A percentile compares a stretch with the other conserved stretches of the same genome.
Conservation (phyloP, 192 early-diverging fungal species). For the Oehlia diaphana region DNA sequence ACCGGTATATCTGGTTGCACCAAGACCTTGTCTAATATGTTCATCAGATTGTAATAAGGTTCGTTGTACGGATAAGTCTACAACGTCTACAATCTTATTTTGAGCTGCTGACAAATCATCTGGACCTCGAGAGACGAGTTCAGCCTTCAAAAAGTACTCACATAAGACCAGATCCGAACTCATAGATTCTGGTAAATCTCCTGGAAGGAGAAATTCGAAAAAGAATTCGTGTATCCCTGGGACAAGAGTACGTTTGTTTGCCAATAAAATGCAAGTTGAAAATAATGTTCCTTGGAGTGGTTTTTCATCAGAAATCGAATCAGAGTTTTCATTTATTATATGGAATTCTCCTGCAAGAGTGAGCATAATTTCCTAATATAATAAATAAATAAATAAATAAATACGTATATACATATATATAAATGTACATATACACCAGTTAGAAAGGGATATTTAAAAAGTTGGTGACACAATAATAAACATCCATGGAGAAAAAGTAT, state of each 20-base stretch:
- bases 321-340: not conserved
- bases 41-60: not conserved
- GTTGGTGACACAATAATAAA: not conserved
- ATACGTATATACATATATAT: not conserved
- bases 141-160: slow-evolving; percentile 16
- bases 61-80: slow-evolving; percentile 6
- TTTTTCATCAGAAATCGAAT: no score
- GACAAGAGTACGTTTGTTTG: slow-evolving; percentile 1
- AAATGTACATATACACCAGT: no score
- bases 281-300: slow-evolving; percentile 12
- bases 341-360: slow-evolving; percentile 5
- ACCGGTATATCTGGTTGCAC: not conserved
- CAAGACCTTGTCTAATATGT: not conserved
- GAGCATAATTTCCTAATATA: slow-evolving; percentile 12
- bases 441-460: no score
- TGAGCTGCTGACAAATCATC: not conserved
- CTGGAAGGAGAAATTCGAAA: slow-evolving; percentile 12
- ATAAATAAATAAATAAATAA: not conserved
- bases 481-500: not conserved
- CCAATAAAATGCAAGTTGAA: slow-evolving; percentile 20
- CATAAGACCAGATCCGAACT: slow-evolving; percentile 3
- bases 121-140: not conserved
- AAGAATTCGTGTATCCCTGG: slow-evolving; percentile 13
- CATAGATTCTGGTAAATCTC: slow-evolving; percentile 19
- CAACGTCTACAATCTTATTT: not conserved